Conservation (phyloP, 2,329 filamentous ascomycete species). For the Fusarium albidum region DNA sequence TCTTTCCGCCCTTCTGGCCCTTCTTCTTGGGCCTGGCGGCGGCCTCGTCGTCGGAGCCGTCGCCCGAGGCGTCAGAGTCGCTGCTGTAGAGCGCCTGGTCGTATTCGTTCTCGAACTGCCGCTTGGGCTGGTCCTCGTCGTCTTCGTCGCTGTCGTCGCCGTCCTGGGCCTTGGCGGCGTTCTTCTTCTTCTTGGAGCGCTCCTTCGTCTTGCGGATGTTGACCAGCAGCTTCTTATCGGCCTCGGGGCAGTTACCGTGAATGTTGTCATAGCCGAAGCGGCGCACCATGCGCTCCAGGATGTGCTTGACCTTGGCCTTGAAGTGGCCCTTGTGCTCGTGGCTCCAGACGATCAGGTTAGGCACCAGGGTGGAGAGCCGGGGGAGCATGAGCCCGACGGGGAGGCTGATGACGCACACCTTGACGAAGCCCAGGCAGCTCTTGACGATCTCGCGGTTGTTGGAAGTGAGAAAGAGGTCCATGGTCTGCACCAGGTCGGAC, state of each 20-base stretch:
- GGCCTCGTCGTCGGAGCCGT: conserved; percentile 66
- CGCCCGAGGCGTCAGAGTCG: conserved; percentile 63
- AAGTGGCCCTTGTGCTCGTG: conserved; percentile 99
- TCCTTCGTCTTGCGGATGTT: conserved; percentile 98
- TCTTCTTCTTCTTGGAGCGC: conserved; percentile 88
- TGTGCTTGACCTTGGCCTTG: conserved; percentile 97
- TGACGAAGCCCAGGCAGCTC: conserved; percentile 94
- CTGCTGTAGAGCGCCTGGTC: conserved; percentile 95
- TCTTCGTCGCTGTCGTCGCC: conserved; percentile 66
- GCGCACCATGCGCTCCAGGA: conserved; percentile 91
- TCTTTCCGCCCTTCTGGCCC: conserved; percentile 68
- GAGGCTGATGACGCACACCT: conserved; percentile 89
- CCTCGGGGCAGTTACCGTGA: conserved; percentile 82
- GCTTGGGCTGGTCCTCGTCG: conserved; percentile 54
- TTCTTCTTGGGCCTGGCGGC: conserved; percentile 55
- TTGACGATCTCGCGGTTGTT: conserved; percentile 98
- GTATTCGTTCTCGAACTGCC: conserved; percentile 89
- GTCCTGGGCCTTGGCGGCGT: conserved; percentile 64
- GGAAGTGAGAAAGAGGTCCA: conserved; percentile 94
- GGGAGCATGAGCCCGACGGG: conserved; percentile 81
- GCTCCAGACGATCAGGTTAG: conserved; percentile 94
- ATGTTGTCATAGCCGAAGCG: conserved; percentile 86
- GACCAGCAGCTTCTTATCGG: conserved; percentile 86
- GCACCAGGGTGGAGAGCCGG: conserved; percentile 78
- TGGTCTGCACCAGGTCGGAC: conserved; percentile 87